A percentile compares a stretch with the other conserved stretches of the same genome.
phyloP scores from a whole-genome alignment of 1,284 basidiomycete species.

The Schizophyllum commune region DNA sequence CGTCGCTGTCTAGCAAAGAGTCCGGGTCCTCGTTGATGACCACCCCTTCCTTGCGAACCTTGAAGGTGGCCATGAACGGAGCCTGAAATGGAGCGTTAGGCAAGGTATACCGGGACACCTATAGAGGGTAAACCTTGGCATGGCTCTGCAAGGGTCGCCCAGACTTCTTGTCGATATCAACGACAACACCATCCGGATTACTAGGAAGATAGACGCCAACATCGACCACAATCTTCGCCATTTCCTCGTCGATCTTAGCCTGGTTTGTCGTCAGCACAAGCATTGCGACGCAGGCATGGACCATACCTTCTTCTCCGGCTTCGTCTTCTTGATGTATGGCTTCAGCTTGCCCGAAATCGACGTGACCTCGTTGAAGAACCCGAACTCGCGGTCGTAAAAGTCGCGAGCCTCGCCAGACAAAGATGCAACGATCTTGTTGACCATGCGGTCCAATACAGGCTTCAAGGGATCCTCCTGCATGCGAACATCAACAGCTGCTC shows the following conservation, averaged over 20 bases:
- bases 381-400: constrained; percentile 95
- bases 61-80: constrained; percentile 99
- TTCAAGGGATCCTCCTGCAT: constrained; percentile 89
- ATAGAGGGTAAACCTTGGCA: no score
- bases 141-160: constrained; percentile 95
- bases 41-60: constrained; percentile 80
- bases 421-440: constrained; percentile 72
- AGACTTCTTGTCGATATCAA: constrained; percentile 95
- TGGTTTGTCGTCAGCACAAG: constrained; percentile 25
- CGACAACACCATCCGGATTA: constrained; percentile 94
- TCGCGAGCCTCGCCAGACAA: constrained; percentile 86
- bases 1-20: constrained; percentile 59
- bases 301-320: constrained; percentile 90
- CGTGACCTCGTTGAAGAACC: constrained; percentile 95
- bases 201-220: constrained; percentile 95
- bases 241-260: constrained; percentile 99
- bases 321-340: constrained; percentile 93
- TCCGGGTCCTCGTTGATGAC: constrained; percentile 61
- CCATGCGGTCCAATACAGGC: constrained; percentile 87
- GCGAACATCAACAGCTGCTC: constrained; percentile 1
- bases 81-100: constrained; percentile 54
- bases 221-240: constrained; percentile 92
- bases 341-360: constrained; percentile 97
- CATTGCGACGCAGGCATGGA: neutral
- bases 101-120: no score